Conservation (phyloP, 1,284 basidiomycete genomes). For the Trametes sp. region DNA sequence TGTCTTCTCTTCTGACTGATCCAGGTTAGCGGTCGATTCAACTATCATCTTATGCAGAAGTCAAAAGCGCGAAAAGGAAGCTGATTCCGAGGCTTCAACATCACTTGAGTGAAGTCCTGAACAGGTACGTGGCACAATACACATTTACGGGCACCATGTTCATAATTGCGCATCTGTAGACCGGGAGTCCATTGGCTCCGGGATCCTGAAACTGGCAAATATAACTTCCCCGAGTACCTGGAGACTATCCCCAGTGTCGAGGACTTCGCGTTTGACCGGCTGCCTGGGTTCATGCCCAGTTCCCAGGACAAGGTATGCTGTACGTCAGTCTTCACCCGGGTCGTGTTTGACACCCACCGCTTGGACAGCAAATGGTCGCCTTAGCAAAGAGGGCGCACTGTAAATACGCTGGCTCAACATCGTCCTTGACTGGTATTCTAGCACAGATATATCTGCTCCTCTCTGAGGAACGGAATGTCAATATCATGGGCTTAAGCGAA, state of each 20-base stretch:
- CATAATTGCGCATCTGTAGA: constrained; percentile 47
- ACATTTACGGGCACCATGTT: too few species aligned
- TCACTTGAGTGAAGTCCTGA: constrained; percentile 83
- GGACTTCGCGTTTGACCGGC: constrained; percentile 91
- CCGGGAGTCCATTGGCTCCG: constrained; percentile 93
- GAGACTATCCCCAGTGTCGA: constrained; percentile 79
- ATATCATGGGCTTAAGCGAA: constrained; percentile 63
- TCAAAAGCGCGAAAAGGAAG: constrained; percentile 53
- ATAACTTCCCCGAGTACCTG: constrained; percentile 83
- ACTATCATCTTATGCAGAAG: constrained; percentile 4
- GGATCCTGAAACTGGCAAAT: constrained; percentile 87
- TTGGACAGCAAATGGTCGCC: constrained; percentile 64
- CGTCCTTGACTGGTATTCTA: constrained; percentile 87
- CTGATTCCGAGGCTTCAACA: constrained; percentile 79
- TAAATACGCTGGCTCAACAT: constrained; percentile 88
- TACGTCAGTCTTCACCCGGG: background rate
- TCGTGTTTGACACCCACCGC: background rate
- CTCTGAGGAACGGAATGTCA: constrained; percentile 67
- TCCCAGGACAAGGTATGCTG: constrained; percentile 75
- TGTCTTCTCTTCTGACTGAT: background rate
- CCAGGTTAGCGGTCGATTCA: too few species aligned
- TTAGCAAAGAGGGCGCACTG: constrained; percentile 69
- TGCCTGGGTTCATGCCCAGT: constrained; percentile 83
- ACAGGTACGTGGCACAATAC: constrained; percentile 65
- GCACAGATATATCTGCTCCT: constrained; percentile 91